Evolutionary conservation across 495 filamentous ascomycete genomes (phyloP).

Genomic region (Aspergillus leporis): DNA sequence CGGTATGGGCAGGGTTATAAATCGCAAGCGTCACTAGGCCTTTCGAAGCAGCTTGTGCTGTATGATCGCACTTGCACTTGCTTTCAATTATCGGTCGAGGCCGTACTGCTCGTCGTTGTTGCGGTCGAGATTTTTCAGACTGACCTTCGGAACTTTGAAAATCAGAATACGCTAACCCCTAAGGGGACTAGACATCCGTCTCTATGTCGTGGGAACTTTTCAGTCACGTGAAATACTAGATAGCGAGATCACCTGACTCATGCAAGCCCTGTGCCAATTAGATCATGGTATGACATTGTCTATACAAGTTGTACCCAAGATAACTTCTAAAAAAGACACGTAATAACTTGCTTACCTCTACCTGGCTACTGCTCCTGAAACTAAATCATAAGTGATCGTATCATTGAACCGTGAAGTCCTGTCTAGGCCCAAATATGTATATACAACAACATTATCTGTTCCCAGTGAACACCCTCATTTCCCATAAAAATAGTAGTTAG

Average conservation of each 20-base stretch:
- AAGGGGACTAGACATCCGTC: slow-evolving; percentile 26
- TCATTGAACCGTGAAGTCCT: not conserved
- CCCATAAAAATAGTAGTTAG: slow-evolving; percentile 67
- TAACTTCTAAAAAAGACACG: not conserved
- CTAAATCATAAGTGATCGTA: not conserved
- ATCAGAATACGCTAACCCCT: slow-evolving; percentile 42
- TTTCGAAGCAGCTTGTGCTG: slow-evolving; percentile 22
- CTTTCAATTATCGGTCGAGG: slow-evolving; percentile 35
- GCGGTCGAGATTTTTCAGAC: slow-evolving; percentile 48
- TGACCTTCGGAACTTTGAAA: slow-evolving; percentile 48
- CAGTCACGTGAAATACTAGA: slow-evolving; percentile 30
- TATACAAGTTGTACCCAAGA: not conserved
- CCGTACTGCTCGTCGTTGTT: slow-evolving; percentile 46
- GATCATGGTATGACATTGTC: not conserved
- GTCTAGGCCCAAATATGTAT: not conserved
- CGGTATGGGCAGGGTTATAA: slow-evolving; percentile 12
- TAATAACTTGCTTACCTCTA: not conserved
- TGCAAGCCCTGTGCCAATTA: slow-evolving; percentile 28
- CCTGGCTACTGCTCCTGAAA: not conserved
- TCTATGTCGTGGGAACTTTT: slow-evolving; percentile 14
- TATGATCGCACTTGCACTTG: slow-evolving; percentile 28
- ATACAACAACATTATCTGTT: not conserved
- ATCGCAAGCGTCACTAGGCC: slow-evolving; percentile 15
- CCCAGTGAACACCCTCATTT: slow-evolving; percentile 25
- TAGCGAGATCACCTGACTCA: slow-evolving; percentile 37